Evolutionary conservation across 495 filamentous ascomycete species (phyloP).

Genomic region (Chaetomium tenue): DNA sequence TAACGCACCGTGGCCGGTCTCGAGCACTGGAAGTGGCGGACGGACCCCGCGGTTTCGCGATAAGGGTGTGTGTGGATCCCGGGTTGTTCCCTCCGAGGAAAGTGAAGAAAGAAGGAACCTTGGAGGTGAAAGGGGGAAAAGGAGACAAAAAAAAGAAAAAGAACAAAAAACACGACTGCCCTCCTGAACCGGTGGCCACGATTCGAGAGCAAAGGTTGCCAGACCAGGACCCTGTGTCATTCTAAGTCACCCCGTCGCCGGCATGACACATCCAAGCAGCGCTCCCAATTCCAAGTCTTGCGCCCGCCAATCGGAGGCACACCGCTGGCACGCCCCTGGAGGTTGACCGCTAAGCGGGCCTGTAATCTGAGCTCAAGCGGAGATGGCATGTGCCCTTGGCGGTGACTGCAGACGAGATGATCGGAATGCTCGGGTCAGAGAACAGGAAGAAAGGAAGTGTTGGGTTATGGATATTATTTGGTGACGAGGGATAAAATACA

Average conservation of each 20-base stretch:
- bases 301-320: slow-evolving; percentile 33
- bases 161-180: not conserved
- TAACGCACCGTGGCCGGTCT: not conserved
- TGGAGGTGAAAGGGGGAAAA: not conserved
- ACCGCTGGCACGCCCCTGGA: slow-evolving; percentile 33
- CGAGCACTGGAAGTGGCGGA: slow-evolving; percentile 1
- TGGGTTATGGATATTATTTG: not conserved
- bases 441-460: too few species aligned
- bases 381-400: too few species aligned
- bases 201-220: not conserved
- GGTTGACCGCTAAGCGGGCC: not conserved
- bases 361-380: not conserved
- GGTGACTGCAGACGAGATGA: too few species aligned
- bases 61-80: not conserved
- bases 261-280: slow-evolving; percentile 33
- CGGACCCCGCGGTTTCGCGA: not conserved
- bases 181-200: not conserved
- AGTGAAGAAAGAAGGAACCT: not conserved
- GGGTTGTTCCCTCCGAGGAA: not conserved
- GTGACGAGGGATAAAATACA: not conserved
- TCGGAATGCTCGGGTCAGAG: too few species aligned
- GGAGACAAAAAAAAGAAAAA: not conserved
- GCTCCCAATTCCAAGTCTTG: not conserved
- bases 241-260: slow-evolving; percentile 15
- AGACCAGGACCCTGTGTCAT: not conserved